Evolutionary conservation across 192 early-diverging fungal species (phyloP).

Genomic region (Pilaira anomala): DNA sequence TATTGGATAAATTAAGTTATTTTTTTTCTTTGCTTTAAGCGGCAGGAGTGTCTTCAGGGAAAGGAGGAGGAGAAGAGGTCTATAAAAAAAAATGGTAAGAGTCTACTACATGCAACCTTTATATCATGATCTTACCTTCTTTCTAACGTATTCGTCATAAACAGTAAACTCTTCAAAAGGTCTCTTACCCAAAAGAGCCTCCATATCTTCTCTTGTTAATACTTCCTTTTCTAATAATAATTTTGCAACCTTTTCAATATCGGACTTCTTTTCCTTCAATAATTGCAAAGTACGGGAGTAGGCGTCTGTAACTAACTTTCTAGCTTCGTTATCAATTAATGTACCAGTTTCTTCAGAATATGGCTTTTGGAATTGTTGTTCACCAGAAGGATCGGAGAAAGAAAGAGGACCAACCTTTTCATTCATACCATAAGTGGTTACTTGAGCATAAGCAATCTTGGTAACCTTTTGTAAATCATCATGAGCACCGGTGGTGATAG

Average conservation of each 20-base stretch:
- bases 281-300: constrained; percentile 82
- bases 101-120: background rate
- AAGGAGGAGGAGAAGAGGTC: constrained; percentile 18
- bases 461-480: constrained; percentile 98
- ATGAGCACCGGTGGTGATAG: constrained; percentile 95
- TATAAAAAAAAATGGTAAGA: background rate
- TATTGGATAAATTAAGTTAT: background rate
- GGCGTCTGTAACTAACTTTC: constrained; percentile 75
- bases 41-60: constrained; percentile 15
- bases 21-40: constrained; percentile 4
- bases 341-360: constrained; percentile 93
- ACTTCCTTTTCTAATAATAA: constrained; percentile 96
- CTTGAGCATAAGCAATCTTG: constrained; percentile 94
- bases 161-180: constrained; percentile 74
- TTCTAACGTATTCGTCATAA: constrained; percentile 64
- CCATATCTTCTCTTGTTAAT: constrained; percentile 94
- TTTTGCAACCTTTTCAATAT: constrained; percentile 91
- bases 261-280: constrained; percentile 77
- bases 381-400: constrained; percentile 68
- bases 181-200: constrained; percentile 78
- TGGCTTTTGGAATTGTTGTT: constrained; percentile 88
- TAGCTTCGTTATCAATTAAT: constrained; percentile 94
- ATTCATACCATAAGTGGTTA: constrained; percentile 96
- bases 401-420: constrained; percentile 80
- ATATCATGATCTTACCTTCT: constrained; percentile 9